Conservation (phyloP, 306 rosid genomes). For the Carpinus viminea region DNA sequence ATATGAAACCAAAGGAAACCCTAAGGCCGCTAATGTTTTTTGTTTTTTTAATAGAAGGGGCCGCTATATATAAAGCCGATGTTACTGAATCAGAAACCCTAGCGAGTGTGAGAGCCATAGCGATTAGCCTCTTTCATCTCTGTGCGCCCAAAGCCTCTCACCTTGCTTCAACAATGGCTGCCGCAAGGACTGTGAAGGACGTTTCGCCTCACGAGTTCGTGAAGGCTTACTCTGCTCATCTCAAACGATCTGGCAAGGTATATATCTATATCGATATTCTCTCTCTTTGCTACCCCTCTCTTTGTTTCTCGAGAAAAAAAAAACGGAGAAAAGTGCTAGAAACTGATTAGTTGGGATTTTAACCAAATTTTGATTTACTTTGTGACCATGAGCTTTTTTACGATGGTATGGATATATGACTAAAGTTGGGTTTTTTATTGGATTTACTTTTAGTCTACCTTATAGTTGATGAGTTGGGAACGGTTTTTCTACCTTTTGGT, state of each 20-base stretch:
- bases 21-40: background rate
- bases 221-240: conserved; percentile 73
- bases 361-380: too few species aligned
- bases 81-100: conserved; percentile 11
- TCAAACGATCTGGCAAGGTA: conserved; percentile 69
- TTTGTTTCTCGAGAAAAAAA: background rate
- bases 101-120: conserved; percentile 17
- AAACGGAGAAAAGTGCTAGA: background rate
- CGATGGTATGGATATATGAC: background rate
- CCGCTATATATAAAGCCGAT: conserved; percentile 4
- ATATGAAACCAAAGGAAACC: conserved; percentile 19
- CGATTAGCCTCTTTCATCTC: conserved; percentile 14
- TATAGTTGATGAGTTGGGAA: background rate
- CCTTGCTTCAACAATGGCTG: conserved; percentile 26
- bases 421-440: background rate
- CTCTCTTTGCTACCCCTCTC: background rate
- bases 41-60: background rate
- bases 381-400: too few species aligned
- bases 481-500: background rate
- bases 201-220: conserved; percentile 77
- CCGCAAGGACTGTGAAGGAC: conserved; percentile 64
- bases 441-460: background rate
- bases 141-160: background rate
- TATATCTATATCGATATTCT: background rate
- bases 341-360: background rate